Conservation (phyloP, 2,329 filamentous ascomycete genomes). For the Plenodomus biglobosus region DNA sequence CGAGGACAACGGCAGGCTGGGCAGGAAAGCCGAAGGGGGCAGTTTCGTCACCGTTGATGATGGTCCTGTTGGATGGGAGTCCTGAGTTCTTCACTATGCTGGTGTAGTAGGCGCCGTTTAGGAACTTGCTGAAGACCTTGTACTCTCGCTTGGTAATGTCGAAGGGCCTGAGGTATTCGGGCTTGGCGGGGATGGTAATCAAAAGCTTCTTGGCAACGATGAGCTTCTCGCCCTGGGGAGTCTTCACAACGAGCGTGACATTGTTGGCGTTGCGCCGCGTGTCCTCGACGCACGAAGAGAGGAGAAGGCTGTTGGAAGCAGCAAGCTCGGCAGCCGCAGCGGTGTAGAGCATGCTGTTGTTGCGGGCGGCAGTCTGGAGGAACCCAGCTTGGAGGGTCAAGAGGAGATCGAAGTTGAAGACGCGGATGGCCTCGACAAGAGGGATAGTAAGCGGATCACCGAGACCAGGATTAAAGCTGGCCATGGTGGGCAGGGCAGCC, state of each 20-base stretch:
- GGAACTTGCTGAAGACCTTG: slow-evolving; percentile 44
- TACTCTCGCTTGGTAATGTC: slow-evolving; percentile 42
- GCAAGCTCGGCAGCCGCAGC: slow-evolving; percentile 11
- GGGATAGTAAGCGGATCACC: slow-evolving; percentile 48
- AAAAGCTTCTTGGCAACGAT: slow-evolving; percentile 48
- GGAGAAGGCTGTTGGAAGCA: slow-evolving; percentile 6
- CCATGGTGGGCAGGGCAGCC: slow-evolving; percentile 46
- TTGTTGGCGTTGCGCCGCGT: slow-evolving; percentile 10
- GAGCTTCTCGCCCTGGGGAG: slow-evolving; percentile 16
- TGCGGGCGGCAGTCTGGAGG: slow-evolving; percentile 14
- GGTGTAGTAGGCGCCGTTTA: slow-evolving; percentile 45
- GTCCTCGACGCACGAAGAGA: slow-evolving; percentile 32
- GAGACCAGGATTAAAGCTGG: background rate
- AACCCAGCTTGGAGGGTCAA: slow-evolving; percentile 5
- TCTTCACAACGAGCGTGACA: slow-evolving; percentile 15
- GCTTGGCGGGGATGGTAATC: slow-evolving; percentile 47
- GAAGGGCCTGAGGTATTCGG: slow-evolving; percentile 40
- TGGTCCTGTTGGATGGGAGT: slow-evolving; percentile 19
- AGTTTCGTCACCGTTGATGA: slow-evolving; percentile 30
- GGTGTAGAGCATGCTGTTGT: slow-evolving; percentile 28
- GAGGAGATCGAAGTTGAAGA: slow-evolving; percentile 3
- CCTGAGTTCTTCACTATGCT: slow-evolving; percentile 45
- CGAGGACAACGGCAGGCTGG: slow-evolving; percentile 35
- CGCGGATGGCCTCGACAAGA: slow-evolving; percentile 38
- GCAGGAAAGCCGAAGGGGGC: slow-evolving; percentile 33